Conservation (phyloP, 768 basidiomycete species). For the Boletus patriciae region DNA sequence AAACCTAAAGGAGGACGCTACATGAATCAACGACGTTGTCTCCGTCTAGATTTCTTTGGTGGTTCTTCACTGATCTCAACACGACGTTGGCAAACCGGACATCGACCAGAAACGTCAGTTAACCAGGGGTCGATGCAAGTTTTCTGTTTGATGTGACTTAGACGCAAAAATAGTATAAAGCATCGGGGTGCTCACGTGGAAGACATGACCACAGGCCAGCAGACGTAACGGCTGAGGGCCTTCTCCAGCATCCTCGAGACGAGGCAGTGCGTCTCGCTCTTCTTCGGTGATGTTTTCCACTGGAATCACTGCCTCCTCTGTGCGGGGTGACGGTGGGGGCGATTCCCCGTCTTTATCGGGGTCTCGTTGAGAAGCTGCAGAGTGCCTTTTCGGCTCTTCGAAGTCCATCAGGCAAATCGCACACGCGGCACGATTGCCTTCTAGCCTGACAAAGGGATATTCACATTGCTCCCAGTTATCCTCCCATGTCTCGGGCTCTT, state of each 20-base stretch:
- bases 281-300: constrained; percentile 42
- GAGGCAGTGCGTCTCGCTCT: constrained; percentile 43
- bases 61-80: constrained; percentile 52
- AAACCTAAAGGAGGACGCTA: constrained; percentile 6
- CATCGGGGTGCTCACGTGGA: constrained; percentile 62
- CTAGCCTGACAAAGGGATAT: constrained; percentile 79
- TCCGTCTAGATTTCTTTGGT: constrained; percentile 34
- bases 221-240: constrained; percentile 76
- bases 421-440: constrained; percentile 81
- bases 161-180: background rate
- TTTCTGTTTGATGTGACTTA: constrained; percentile 51
- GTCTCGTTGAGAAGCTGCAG: constrained; percentile 27
- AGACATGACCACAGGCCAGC: constrained; percentile 81
- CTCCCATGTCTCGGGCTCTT: constrained; percentile 61
- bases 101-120: constrained; percentile 78
- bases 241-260: constrained; percentile 69
- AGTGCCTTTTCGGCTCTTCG: constrained; percentile 59
- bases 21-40: constrained; percentile 21
- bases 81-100: constrained; percentile 80
- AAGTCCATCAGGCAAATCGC: constrained; percentile 86
- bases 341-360: constrained; percentile 23
- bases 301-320: constrained; percentile 29
- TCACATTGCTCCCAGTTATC: constrained; percentile 74
- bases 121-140: constrained; percentile 91
- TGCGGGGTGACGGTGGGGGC: constrained; percentile 10